Evolutionary conservation across 1,284 basidiomycete species (phyloP).

Genomic region (Leccinum pachyderme): DNA sequence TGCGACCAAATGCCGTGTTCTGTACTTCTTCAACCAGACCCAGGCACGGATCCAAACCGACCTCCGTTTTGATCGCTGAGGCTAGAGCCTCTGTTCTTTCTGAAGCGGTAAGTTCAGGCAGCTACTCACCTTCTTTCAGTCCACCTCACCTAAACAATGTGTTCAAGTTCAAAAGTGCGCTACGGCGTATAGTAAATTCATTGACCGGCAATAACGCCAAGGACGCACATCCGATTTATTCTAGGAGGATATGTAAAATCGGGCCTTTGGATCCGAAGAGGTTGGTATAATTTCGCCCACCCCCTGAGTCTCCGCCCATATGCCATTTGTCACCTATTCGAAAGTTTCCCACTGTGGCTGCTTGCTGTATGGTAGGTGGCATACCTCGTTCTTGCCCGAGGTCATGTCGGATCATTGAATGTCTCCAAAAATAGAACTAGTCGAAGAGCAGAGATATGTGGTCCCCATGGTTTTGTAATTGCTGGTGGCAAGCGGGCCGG

Average conservation of each 20-base stretch:
- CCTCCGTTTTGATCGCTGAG: background rate
- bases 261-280: background rate
- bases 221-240: background rate
- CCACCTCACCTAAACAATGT: background rate
- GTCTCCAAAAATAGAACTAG: background rate
- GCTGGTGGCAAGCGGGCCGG: conserved; percentile 1
- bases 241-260: background rate
- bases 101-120: background rate
- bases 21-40: background rate
- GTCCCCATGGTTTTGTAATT: conserved; percentile 4
- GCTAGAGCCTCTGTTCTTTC: background rate
- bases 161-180: background rate
- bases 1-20: background rate
- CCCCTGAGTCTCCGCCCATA: background rate
- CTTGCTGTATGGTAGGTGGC: background rate
- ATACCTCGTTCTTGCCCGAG: background rate
- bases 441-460: conserved; percentile 8
- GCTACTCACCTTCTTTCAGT: background rate
- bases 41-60: background rate
- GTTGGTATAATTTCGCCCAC: background rate
- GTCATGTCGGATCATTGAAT: background rate
- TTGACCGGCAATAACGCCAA: background rate
- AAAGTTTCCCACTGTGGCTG: background rate
- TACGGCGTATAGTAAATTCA: background rate
- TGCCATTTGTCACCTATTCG: background rate